phyloP scores from a whole-genome alignment of 2,329 filamentous ascomycete species.

The Apiospora marii region DNA sequence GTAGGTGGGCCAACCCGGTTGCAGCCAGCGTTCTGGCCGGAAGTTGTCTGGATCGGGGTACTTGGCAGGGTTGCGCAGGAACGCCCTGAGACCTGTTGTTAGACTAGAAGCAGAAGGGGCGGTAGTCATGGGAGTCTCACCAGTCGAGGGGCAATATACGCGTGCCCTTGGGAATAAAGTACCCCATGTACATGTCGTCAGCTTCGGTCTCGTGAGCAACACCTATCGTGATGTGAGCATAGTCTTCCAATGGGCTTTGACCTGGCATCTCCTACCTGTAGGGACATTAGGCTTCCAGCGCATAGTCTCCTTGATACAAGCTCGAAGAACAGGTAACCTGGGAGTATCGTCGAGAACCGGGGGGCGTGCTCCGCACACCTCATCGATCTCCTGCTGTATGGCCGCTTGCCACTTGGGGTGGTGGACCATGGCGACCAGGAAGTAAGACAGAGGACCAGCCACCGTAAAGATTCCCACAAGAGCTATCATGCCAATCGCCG shows the following conservation, averaged over 20 bases:
- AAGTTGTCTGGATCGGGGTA: conserved; percentile 60
- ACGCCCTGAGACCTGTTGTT: conserved; percentile 48
- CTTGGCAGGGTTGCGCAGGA: conserved; percentile 57
- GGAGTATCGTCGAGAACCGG: conserved; percentile 53
- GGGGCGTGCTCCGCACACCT: conserved; percentile 49
- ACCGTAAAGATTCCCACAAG: conserved; percentile 49
- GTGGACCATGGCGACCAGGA: conserved; percentile 53
- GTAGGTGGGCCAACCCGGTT: conserved; percentile 59
- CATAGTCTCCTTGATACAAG: conserved; percentile 55
- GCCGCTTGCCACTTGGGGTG: conserved; percentile 56
- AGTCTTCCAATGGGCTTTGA: background rate
- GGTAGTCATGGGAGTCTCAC: conserved; percentile 33
- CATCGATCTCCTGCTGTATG: conserved; percentile 54
- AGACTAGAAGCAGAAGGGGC: background rate
- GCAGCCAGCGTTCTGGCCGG: conserved; percentile 61
- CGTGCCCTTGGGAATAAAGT: conserved; percentile 57
- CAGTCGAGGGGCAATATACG: conserved; percentile 51
- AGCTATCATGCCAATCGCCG: conserved; percentile 47
- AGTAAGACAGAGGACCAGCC: conserved; percentile 46
- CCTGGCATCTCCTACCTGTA: conserved; percentile 37
- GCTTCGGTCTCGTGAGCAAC: conserved; percentile 59
- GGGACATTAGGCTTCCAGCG: conserved; percentile 57
- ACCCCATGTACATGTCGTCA: conserved; percentile 59
- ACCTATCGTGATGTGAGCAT: conserved; percentile 41
- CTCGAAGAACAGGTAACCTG: conserved; percentile 51